Percentiles rank a stretch among this genome's conserved stretches.
These are phyloP conservation scores for Tolypocladium nubicola DNA, from an alignment of 2,329 filamentous ascomycete genomes.

Conservation along the genomic window DNA sequence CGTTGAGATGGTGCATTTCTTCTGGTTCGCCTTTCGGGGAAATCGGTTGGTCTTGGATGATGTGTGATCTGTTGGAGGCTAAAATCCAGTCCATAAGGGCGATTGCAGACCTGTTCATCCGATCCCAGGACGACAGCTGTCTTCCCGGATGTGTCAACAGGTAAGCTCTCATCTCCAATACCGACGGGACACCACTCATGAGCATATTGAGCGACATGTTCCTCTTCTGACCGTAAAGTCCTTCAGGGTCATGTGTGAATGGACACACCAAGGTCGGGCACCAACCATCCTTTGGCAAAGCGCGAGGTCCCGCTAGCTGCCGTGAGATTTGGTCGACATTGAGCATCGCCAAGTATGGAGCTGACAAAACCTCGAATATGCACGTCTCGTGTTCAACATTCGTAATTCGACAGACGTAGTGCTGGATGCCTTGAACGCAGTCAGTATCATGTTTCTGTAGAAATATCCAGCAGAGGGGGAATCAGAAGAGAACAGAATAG, in stretches of 20 bases:
- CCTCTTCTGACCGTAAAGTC: constrained; percentile 4
- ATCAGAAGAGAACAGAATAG: too few species aligned
- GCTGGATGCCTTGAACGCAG: too few species aligned
- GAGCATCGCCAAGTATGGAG: too few species aligned
- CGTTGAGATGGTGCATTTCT: too few species aligned
- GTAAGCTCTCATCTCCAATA: constrained; percentile 45
- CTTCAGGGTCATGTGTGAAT: constrained; percentile 13
- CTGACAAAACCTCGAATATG: too few species aligned
- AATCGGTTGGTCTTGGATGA: constrained; percentile 52
- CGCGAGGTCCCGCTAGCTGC: background rate
- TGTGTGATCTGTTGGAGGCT: constrained; percentile 79
- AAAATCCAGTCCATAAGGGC: constrained; percentile 77
- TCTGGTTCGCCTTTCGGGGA: background rate
- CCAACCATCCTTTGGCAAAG: constrained; percentile 1
- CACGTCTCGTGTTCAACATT: too few species aligned
- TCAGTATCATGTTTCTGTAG: too few species aligned
- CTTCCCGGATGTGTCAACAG: constrained; percentile 28
- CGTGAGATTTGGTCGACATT: background rate
- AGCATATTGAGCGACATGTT: constrained; percentile 27
- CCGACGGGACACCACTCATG: constrained; percentile 49
- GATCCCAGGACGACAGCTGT: constrained; percentile 32
- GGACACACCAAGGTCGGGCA: constrained; percentile 11
- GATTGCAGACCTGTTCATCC: constrained; percentile 54
- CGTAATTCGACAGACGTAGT: too few species aligned
- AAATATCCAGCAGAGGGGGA: too few species aligned